Conservation (phyloP, 768 basidiomycete species). For the Hydnomerulius pinastri region DNA sequence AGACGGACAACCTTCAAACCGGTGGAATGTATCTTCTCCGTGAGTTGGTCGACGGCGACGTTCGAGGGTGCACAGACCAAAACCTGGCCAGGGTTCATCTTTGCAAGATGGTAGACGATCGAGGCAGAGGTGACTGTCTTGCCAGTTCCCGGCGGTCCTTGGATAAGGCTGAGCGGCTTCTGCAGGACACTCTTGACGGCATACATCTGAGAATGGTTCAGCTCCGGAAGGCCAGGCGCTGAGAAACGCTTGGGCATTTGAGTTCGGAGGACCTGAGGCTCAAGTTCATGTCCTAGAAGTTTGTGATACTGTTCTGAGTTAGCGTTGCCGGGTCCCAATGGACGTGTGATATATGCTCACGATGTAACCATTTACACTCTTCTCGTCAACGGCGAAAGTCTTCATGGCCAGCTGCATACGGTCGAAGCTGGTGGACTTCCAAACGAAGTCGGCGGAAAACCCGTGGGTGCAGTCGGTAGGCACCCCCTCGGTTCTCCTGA, state of each 20-base stretch:
- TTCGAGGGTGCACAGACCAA: slow-evolving; percentile 99
- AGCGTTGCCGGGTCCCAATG: background rate
- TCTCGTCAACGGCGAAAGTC: slow-evolving; percentile 98
- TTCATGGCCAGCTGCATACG: slow-evolving; percentile 99
- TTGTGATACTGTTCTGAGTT: slow-evolving; percentile 81
- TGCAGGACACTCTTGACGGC: slow-evolving; percentile 99
- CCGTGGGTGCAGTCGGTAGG: slow-evolving; percentile 93
- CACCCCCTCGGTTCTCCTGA: slow-evolving; percentile 87
- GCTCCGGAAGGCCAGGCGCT: slow-evolving; percentile 94
- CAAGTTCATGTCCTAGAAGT: slow-evolving; percentile 94
- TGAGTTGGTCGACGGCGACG: slow-evolving; percentile 98
- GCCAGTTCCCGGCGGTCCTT: slow-evolving; percentile 97
- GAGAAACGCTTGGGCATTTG: slow-evolving; percentile 98
- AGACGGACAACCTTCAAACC: slow-evolving; percentile 97
- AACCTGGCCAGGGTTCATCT: slow-evolving; percentile 99
- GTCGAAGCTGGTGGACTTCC: slow-evolving; percentile 99
- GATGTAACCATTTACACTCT: slow-evolving; percentile 98
- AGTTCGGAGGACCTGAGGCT: slow-evolving; percentile 86
- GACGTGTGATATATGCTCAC: slow-evolving; percentile 52
- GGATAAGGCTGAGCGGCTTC: slow-evolving; percentile 96
- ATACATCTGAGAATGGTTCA: slow-evolving; percentile 99
- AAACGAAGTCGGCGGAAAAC: slow-evolving; percentile 98
- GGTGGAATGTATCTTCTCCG: slow-evolving; percentile 99
- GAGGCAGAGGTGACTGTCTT: slow-evolving; percentile 99
- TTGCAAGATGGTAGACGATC: slow-evolving; percentile 96